phyloP scores from a whole-genome alignment of 257 asterid genomes.

The Vinca minor region DNA sequence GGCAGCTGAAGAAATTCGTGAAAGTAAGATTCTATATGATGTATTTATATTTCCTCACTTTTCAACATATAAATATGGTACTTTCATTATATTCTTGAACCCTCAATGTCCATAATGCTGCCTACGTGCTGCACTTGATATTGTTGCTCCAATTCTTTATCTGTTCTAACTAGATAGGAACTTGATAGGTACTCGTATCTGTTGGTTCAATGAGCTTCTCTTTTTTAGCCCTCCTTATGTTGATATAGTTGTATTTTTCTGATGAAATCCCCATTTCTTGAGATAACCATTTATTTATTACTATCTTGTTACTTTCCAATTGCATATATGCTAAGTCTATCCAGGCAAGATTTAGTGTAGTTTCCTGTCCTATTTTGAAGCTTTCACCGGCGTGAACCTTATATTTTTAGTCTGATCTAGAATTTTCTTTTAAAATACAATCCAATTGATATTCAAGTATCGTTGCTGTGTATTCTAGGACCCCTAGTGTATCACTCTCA shows the following conservation, averaged over 20 bases:
- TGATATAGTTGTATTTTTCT: not conserved
- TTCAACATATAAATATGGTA: not conserved
- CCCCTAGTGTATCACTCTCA: too few relatives aligned
- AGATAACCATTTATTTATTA: too few relatives aligned
- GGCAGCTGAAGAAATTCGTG: constrained; percentile 70
- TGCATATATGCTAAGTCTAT: not conserved
- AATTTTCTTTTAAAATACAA: too few relatives aligned
- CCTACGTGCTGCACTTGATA: not conserved
- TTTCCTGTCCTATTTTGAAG: too few relatives aligned
- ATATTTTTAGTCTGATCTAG: too few relatives aligned
- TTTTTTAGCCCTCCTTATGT: not conserved
- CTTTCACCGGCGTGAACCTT: too few relatives aligned
- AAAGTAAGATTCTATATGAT: constrained; percentile 33
- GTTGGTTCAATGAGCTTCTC: not conserved
- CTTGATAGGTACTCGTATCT: not conserved
- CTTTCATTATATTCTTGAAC: not conserved
- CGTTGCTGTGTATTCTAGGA: too few relatives aligned
- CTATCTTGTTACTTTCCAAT: not conserved
- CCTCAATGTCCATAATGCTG: not conserved
- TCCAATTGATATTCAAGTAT: too few relatives aligned
- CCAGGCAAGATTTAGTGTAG: not conserved
- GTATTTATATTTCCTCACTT: not conserved
- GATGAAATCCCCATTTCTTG: too few relatives aligned
- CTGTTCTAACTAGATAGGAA: not conserved
- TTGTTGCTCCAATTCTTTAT: not conserved